Evolutionary conservation across 2,329 filamentous ascomycete genomes (phyloP), one percentile per base, ranked within the genome.

Genomic region (Bipolaris cookei): DNA sequence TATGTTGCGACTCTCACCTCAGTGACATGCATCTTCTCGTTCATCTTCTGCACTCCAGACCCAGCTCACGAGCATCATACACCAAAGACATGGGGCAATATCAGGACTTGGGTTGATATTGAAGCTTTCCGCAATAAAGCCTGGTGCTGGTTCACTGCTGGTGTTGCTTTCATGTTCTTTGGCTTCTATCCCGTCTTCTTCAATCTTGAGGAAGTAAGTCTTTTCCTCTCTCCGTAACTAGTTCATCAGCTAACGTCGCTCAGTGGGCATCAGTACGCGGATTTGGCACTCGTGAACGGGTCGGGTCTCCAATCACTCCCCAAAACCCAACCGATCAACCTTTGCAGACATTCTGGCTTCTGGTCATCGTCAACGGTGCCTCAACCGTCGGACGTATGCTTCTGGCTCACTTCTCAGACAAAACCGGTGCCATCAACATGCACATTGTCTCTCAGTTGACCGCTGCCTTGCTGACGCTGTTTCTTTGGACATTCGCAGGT

Each of bases 151-250:
- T 79, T 81, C 58, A 77, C 76, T 20, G 77, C 76, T 1, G 72
- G 76, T 4, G 77, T 82, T n/a, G 72, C 76, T 1, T 79, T 81
- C 59, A 71, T 83, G 44, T 83, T 83, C 72, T 76, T 82, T 46
- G 81, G 81, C 20, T 83, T 83, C 66, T 83, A 83, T 58, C 77
- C 80, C 3, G 70, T 83, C 18, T 82, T 83, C 71, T 83, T 83
- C 74, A 82, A 82, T 58, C 76, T 83, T 28, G 80, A 83, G 65
- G 81, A 83, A 68, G 76, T 77, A 66, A 58, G 71, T 65, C 46
- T 18, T 21, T 11, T 10, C 16, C 13, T 34, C 2, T 42, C 28
- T 1, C 10, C 2, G n/a, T 4, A 8, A 3, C 3, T n/a, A 16
- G 34, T 5, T 16, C 43, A n/a, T 43, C 13, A 37, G 16, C 65